These are phyloP conservation scores for Monosporozyma unispora DNA, from an alignment of 805 yeast genomes.

Conservation along the genomic window DNA sequence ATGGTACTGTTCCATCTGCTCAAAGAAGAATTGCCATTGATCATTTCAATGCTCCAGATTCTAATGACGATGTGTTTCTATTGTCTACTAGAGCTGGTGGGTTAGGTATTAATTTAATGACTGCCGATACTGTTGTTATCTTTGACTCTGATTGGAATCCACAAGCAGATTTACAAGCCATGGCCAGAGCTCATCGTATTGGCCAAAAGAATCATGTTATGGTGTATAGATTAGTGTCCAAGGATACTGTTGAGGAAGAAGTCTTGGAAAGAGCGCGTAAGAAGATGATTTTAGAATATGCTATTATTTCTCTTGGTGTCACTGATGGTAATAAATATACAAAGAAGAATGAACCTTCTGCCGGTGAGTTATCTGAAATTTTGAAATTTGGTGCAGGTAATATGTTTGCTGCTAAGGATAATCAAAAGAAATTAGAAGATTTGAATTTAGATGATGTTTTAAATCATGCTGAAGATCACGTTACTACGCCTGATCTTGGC, in stretches of 20 bases:
- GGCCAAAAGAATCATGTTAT: conserved; percentile 98
- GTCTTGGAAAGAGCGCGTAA: conserved; percentile 93
- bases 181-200: conserved; percentile 99
- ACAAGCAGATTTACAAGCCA: conserved; percentile 97
- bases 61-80: conserved; percentile 83
- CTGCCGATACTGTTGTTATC: conserved; percentile 96
- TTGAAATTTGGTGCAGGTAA: conserved; percentile 97
- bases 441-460: conserved; percentile 92
- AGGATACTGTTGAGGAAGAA: conserved; percentile 97
- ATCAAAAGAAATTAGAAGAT: conserved; percentile 91
- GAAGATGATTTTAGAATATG: conserved; percentile 97
- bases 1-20: conserved; percentile 92
- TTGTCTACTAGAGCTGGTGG: conserved; percentile 98
- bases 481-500: conserved; percentile 91
- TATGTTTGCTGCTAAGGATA: conserved; percentile 92
- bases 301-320: conserved; percentile 91
- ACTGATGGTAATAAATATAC: conserved; percentile 53
- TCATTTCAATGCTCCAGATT: conserved; percentile 89
- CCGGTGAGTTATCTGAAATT: conserved; percentile 84
- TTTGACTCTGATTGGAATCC: conserved; percentile 99
- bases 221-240: conserved; percentile 95
- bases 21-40: conserved; percentile 92
- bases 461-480: conserved; percentile 94
- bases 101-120: conserved; percentile 94
- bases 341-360: conserved; percentile 62